Conservation (phyloP, 2,329 filamentous ascomycete species). For the Colletotrichum noveboracense region DNA sequence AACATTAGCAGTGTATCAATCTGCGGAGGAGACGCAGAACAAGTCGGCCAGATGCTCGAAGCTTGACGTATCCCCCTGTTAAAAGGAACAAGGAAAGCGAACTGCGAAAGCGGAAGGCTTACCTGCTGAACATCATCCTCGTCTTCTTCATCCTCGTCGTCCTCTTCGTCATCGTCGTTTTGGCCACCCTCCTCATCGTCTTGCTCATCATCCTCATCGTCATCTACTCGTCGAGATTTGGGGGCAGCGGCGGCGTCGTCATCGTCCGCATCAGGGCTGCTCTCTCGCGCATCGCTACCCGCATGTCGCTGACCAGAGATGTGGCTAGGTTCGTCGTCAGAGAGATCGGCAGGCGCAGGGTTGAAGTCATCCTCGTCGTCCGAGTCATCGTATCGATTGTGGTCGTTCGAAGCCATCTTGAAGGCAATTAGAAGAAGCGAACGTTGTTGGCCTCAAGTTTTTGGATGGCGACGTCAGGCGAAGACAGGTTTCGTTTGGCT, state of each 20-base stretch:
- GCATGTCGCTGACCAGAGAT: conserved; percentile 39
- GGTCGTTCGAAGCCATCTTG: conserved; percentile 54
- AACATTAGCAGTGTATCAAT: background rate
- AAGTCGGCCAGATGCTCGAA: background rate
- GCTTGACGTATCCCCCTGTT: background rate
- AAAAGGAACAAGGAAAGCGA: background rate
- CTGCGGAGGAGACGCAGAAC: background rate
- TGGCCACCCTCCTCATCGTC: conserved; percentile 43
- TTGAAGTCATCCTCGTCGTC: conserved; percentile 92
- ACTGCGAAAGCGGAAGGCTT: conserved; percentile 21
- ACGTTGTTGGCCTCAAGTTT: background rate
- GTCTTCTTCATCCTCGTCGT: conserved; percentile 41
- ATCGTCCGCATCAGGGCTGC: conserved; percentile 44
- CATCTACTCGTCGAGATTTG: conserved; percentile 28
- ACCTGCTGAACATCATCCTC: conserved; percentile 72
- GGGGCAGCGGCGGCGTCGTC: conserved; percentile 35
- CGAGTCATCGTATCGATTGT: conserved; percentile 61
- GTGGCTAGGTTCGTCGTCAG: conserved; percentile 69
- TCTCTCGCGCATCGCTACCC: conserved; percentile 51
- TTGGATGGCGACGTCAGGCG: background rate
- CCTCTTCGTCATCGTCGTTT: conserved; percentile 39
- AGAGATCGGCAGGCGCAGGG: conserved; percentile 74
- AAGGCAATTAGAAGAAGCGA: background rate
- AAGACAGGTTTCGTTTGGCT: background rate
- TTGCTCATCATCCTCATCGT: conserved; percentile 46